Evolutionary conservation across 371 early-diverging fungal genomes (phyloP).

Genomic region (Mortierella sp.): DNA sequence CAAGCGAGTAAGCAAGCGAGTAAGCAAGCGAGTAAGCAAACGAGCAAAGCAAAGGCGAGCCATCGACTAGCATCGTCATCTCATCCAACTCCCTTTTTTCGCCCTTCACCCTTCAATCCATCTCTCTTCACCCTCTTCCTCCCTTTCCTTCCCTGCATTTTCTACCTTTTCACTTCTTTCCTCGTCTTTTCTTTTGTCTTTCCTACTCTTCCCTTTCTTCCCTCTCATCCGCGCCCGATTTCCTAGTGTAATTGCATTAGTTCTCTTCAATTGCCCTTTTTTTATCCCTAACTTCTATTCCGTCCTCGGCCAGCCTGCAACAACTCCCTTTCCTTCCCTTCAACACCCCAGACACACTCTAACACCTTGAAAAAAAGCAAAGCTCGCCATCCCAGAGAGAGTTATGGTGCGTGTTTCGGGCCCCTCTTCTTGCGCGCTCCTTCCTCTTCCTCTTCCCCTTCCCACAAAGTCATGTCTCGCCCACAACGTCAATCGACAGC

Average conservation of each 20-base stretch:
- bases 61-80: background rate
- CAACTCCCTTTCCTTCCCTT: background rate
- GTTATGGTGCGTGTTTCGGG: slow-evolving; percentile 39
- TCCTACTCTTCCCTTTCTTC: background rate
- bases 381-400: slow-evolving; percentile 11
- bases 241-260: background rate
- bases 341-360: background rate
- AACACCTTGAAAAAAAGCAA: background rate
- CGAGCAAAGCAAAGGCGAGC: background rate
- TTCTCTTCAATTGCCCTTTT: background rate
- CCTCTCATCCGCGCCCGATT: background rate
- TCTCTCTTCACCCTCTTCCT: slow-evolving; percentile 5
- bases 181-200: background rate
- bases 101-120: background rate
- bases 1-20: background rate
- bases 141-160: background rate
- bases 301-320: slow-evolving; percentile 9
- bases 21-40: background rate
- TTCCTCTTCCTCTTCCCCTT: slow-evolving; percentile 1
- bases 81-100: background rate
- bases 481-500: slow-evolving; percentile 22
- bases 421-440: slow-evolving; percentile 22
- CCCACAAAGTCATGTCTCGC: slow-evolving; percentile 42
- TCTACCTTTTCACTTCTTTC: background rate
- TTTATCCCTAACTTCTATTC: slow-evolving; percentile 9